Base-by-base conservation (phyloP, 139 green algal species). In the Dunaliella primolecta region DNA sequence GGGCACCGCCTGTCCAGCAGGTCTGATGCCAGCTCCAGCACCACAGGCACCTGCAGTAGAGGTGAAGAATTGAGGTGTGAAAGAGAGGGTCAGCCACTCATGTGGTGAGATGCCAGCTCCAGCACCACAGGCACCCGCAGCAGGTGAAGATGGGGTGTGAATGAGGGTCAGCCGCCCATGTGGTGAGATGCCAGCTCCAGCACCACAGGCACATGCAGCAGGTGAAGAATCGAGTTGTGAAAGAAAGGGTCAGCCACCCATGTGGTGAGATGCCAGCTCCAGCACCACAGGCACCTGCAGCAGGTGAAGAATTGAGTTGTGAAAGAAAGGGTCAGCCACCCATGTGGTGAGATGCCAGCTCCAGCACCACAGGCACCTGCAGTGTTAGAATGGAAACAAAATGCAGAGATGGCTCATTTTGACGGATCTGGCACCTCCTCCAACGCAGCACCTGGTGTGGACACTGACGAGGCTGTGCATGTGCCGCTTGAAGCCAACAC, bases 141-240 rank as follows among this genome's bases (percentile, higher is more conserved):
- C n/a, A n/a, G n/a, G n/a, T n/a, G n/a, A n/a, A n/a, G n/a, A 91
- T n/a, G 7, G 11, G 2, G 20, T 72, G 56, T 29, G 84, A 99
- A 96, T 34, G 97, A 96, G 80, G 88, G 91, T 29, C 88, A 27
- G 29, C 79, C 86, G 90, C 99, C 97, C 79, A 98, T 78, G 46
- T 99, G 88, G 87, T 99, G 97, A 0, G 86, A 94, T 0, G 97
- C 96, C 56, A 99, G 90, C 93, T 99, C 97, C 86, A 99, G 87
- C 36, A 93, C 89, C 46, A 98, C 96, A 2, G 96, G 96, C 82
- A 98, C 36, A 77, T n/a, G n/a, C n/a, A n/a, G n/a, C n/a, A n/a
- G n/a, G n/a, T n/a, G n/a, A 95, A 2, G 94, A 95, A 91, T 99
- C 97, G 84, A 99, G 97, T 20, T 97, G 85, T 85, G 93, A 95